Evolutionary conservation across 345 rosid genomes (phyloP), one percentile per base, ranked within the genome.

Genomic region (thale cress (Arabidopsis thaliana)): DNA sequence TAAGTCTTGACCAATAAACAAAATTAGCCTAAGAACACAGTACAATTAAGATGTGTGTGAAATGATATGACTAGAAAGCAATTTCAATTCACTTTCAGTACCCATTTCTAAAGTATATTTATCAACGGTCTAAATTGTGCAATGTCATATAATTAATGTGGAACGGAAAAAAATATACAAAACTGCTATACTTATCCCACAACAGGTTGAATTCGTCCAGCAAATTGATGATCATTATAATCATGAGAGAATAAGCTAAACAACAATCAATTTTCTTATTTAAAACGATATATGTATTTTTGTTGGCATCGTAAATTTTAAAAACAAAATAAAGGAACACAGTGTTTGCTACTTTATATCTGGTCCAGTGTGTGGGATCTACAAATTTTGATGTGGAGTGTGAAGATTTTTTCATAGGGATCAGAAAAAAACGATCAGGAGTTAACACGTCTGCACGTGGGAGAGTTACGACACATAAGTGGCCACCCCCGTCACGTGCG

Each of bases 401-500:
- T 38, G 32, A 32, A 59, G 79, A 60, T 67, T 67, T 37, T 66
- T 11, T 22, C 32, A 22, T 23, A 49, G 62, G 62, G 73, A 59
- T 41, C 62, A 41, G 57, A 56, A 40, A 59, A 42, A 48, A 6
- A 16, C 16, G 25, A 16, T 16, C 20, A 58, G 68, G 2, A 28
- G 53, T 23, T 59, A 49, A 13, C 73, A 75, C 79, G 78, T 74
- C 72, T 11, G 52, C 53, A 44, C 79, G 79, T 76, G 75, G 48
- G 69, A 76, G 49, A 51, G 24, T 67, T 25, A 69, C 69, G 10
- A 55, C 59, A 67, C 20, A 40, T 48, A 22, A 59, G 46, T 59
- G 64, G 40, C 65, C 79, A 69, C 74, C 64, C 63, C 64, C 63
- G 70, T 61, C 74, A 52, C 79, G 74, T 76, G 79, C 70, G 74